Conservation (phyloP, 2,329 filamentous ascomycete species). For the Fusarium abutilonis region DNA sequence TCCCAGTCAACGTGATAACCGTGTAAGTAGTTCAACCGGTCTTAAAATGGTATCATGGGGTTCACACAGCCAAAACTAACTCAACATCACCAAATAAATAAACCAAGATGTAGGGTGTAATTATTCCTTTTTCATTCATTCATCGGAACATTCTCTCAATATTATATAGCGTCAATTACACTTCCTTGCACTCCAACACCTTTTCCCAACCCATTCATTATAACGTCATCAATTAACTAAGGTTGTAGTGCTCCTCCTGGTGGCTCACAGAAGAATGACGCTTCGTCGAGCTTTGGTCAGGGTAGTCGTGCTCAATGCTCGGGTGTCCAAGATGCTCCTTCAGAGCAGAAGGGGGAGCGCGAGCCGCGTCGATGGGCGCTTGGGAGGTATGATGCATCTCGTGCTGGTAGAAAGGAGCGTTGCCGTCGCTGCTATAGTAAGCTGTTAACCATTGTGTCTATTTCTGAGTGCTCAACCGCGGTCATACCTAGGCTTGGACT, state of each 20-base stretch:
- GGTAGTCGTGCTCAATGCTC: constrained; percentile 47
- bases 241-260: constrained; percentile 46
- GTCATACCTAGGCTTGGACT: constrained; percentile 13
- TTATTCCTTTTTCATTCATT: not conserved
- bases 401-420: not conserved
- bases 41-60: too few relatives aligned
- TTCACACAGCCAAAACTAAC: too few relatives aligned
- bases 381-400: not conserved
- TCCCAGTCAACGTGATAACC: too few relatives aligned
- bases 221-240: constrained; percentile 15
- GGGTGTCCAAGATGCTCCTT: constrained; percentile 43
- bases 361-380: constrained; percentile 36
- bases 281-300: constrained; percentile 45
- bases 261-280: constrained; percentile 45
- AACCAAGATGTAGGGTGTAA: not conserved
- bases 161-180: not conserved
- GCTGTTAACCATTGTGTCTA: accelerated
- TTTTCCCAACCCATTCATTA: not conserved
- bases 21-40: too few relatives aligned
- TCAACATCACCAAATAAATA: not conserved
- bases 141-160: not conserved
- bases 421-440: not conserved
- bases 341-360: constrained; percentile 43
- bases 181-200: not conserved
- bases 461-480: accelerated